phyloP scores from a whole-genome alignment of 192 early-diverging fungal species.

The Coemansia sp. region DNA sequence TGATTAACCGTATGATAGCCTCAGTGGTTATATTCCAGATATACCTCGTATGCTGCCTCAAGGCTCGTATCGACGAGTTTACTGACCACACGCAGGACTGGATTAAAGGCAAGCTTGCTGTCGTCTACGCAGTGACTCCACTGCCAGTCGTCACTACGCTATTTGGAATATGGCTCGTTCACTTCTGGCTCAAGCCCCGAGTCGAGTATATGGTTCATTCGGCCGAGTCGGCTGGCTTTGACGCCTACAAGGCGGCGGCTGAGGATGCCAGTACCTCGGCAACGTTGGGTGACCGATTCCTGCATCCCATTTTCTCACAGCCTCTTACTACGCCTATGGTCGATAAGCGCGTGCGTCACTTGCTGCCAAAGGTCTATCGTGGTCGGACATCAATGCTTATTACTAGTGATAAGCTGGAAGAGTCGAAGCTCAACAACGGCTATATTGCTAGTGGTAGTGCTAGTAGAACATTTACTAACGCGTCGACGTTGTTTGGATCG shows the following conservation, averaged over 20 bases:
- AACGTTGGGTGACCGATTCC: slow-evolving; percentile 62
- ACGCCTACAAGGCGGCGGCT: slow-evolving; percentile 22
- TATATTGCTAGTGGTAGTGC: slow-evolving; percentile 12
- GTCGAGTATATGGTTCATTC: slow-evolving; percentile 62
- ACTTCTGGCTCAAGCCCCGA: slow-evolving; percentile 53
- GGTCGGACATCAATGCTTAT: slow-evolving; percentile 41
- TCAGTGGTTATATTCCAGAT: slow-evolving; percentile 70
- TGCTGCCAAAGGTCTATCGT: slow-evolving; percentile 65
- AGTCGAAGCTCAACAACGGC: background rate
- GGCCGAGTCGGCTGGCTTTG: slow-evolving; percentile 43
- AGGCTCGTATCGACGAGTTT: slow-evolving; percentile 59
- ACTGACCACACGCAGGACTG: slow-evolving; percentile 34
- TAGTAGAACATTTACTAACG: slow-evolving; percentile 29
- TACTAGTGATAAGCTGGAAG: background rate
- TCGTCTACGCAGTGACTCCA: slow-evolving; percentile 60
- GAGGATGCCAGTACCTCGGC: slow-evolving; percentile 18
- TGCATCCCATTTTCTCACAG: slow-evolving; percentile 67
- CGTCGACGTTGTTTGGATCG: slow-evolving; percentile 47
- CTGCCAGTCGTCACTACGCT: slow-evolving; percentile 63
- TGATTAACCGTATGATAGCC: slow-evolving; percentile 69
- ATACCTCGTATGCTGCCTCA: slow-evolving; percentile 63
- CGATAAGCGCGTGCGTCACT: slow-evolving; percentile 64
- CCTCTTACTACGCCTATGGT: slow-evolving; percentile 70
- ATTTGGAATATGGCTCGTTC: slow-evolving; percentile 57
- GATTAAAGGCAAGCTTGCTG: slow-evolving; percentile 38